Percentiles rank a stretch among this genome's conserved stretches.
Conservation (phyloP, 441 rosid species). For the Eutrema salsugineum region DNA sequence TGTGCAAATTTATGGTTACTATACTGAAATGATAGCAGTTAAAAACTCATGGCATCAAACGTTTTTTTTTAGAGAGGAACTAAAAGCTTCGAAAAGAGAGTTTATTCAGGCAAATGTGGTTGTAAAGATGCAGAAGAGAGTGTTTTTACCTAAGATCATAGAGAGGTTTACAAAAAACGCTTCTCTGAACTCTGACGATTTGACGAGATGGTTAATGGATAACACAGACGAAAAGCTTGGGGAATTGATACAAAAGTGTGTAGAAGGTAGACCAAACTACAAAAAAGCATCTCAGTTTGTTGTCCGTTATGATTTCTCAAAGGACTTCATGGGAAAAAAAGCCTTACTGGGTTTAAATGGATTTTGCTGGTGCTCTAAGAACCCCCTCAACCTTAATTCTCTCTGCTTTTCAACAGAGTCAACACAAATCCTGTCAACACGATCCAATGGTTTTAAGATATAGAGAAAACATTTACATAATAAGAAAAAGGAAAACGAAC, state of each 20-base stretch:
- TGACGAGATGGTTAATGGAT: conserved; percentile 55
- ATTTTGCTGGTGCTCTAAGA: background rate
- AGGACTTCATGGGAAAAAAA: conserved; percentile 58
- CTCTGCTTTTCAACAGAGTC: background rate
- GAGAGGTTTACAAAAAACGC: conserved; percentile 76
- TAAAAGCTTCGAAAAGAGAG: conserved; percentile 65
- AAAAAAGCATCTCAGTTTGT: conserved; percentile 55
- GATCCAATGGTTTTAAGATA: too few relatives aligned
- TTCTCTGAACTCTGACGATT: conserved; percentile 49
- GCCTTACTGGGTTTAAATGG: conserved; percentile 45
- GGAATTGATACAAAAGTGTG: conserved; percentile 55
- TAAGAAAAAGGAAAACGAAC: too few relatives aligned
- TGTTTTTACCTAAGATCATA: conserved; percentile 61
- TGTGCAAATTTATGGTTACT: too few relatives aligned
- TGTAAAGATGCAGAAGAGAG: conserved; percentile 63
- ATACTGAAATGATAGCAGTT: conserved; percentile 37
- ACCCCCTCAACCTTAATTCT: background rate
- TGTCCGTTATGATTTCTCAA: conserved; percentile 65
- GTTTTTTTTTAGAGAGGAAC: conserved; percentile 59
- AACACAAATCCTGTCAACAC: too few relatives aligned
- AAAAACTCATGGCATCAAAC: conserved; percentile 56
- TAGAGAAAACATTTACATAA: too few relatives aligned
- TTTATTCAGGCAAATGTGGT: conserved; percentile 59
- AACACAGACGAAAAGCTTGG: conserved; percentile 61
- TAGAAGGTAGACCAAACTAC: conserved; percentile 38